These are phyloP conservation scores for Colletotrichum sp. DNA, from an alignment of 2,329 filamentous ascomycete species.

Conservation along the genomic window DNA sequence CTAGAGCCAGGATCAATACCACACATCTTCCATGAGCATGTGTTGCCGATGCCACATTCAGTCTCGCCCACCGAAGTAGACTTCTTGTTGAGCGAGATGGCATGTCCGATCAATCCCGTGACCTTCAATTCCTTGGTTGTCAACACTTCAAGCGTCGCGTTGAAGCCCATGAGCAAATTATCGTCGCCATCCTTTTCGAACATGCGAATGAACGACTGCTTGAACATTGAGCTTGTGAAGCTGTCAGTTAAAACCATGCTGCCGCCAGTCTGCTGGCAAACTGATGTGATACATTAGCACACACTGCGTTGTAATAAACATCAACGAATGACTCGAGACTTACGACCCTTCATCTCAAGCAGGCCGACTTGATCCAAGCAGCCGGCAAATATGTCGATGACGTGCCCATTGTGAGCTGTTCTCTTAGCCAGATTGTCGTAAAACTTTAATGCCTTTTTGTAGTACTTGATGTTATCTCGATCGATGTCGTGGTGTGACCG, in stretches of 20 bases:
- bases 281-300: neutral
- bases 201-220: constrained; percentile 94
- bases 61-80: constrained; percentile 96
- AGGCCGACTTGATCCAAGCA: constrained; percentile 97
- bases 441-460: constrained; percentile 96
- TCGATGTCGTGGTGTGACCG: constrained; percentile 99
- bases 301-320: neutral
- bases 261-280: constrained; percentile 94
- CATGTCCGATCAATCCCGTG: constrained; percentile 95
- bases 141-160: constrained; percentile 91
- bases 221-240: constrained; percentile 99
- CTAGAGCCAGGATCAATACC: constrained; percentile 93
- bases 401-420: constrained; percentile 93
- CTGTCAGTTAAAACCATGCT: constrained; percentile 99
- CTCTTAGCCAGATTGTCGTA: constrained; percentile 95
- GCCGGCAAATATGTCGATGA: constrained; percentile 96
- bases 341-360: constrained; percentile 90
- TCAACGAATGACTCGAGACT: neutral
- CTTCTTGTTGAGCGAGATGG: constrained; percentile 97
- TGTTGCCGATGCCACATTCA: constrained; percentile 97
- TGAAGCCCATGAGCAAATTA: constrained; percentile 97
- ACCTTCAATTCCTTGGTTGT: constrained; percentile 99
- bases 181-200: constrained; percentile 97
- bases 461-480: constrained; percentile 98
- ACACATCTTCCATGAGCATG: constrained; percentile 99